Evolutionary conservation across 176 grass and related monocot genomes (phyloP), one percentile per base, ranked within the genome.

Genomic region (Aegilops sharonensis): DNA sequence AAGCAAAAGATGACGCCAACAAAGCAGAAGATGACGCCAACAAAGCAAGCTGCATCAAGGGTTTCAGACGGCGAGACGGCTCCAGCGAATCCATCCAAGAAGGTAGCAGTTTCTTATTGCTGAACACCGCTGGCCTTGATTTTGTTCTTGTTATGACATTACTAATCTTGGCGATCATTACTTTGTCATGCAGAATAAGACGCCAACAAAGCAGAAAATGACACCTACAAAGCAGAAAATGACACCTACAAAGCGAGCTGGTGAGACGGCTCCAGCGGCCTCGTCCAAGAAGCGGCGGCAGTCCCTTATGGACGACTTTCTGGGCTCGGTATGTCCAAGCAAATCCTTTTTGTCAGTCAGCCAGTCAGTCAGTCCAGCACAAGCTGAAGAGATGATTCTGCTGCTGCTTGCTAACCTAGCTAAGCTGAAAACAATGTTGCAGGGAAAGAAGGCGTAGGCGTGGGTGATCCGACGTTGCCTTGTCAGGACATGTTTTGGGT

Each of bases 241-340:
- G 83, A 96, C 97, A 57, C 97, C 97, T 11, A 85, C 94, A 74
- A 95, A 95, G 75, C 82, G 94, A 62, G 78, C 90, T 18, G 68
- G 93, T 67, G 97, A 99, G 37, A 85, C 92, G 6, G 88, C 96
- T 85, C 88, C 80, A 84, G 83, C 9, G 11, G 72, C 75, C 71
- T 92, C 93, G 67, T 89, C 80, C 39, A 99, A 95, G 83, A 96
- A 89, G 70, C 79, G 92, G 29, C 90, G 93, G 8, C 97, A 94
- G 86, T 92, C 94, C 12, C 48, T 92, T 20, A 91, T 99, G 90
- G 97, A 99, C 9, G 97, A 99, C 34, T 94, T 93, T 23, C 72
- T 88, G 57, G 77, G 90, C 67, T 87, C 90, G 78, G 95, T 98
- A 90, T 75, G 91, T 81, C 31, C 31, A n/a, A 18, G 14, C 13